phyloP scores from a whole-genome alignment of 306 rosid species.

The Cercis canadensis region DNA sequence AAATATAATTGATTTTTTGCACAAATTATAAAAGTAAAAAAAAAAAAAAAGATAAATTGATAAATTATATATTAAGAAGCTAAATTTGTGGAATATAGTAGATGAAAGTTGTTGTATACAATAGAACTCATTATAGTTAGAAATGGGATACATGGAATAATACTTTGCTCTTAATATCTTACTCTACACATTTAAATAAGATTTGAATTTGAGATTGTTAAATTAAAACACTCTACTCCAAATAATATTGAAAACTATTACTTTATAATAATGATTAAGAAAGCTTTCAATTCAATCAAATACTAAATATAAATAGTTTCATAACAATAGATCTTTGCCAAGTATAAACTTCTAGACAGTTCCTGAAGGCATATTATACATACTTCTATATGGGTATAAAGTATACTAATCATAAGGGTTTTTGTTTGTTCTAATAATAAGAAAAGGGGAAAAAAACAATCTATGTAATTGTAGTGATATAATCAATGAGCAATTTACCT shows the following conservation, averaged over 20 bases:
- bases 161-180: neutral
- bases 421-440: too few relatives aligned
- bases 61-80: too few relatives aligned
- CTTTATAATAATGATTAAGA: neutral
- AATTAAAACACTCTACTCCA: slow-evolving; percentile 4
- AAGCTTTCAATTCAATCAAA: neutral
- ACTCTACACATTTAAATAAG: neutral
- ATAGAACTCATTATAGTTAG: too few relatives aligned
- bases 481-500: neutral
- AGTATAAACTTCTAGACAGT: slow-evolving; percentile 29
- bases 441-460: too few relatives aligned
- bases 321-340: neutral
- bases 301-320: neutral
- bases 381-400: too few relatives aligned
- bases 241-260: neutral
- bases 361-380: neutral
- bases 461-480: slow-evolving; percentile 23
- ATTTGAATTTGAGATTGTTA: neutral
- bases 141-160: neutral
- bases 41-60: too few relatives aligned
- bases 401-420: too few relatives aligned
- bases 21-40: too few relatives aligned
- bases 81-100: too few relatives aligned
- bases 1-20: too few relatives aligned
- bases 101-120: too few relatives aligned